phyloP scores from a whole-genome alignment of 352 stramenopile species.

The Phytophthora capsici region DNA sequence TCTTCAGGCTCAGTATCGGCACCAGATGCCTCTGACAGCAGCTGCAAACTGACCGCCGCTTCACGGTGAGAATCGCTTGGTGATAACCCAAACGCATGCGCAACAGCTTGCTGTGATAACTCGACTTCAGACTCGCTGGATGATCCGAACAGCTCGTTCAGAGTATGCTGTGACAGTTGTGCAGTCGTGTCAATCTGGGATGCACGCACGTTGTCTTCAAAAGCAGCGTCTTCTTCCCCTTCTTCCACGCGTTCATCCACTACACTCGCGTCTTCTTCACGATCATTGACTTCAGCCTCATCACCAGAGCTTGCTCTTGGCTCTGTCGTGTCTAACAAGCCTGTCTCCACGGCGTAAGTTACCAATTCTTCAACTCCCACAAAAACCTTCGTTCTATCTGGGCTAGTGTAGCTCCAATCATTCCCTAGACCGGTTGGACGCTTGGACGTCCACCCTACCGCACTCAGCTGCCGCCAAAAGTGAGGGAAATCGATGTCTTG shows the following conservation, averaged over 20 bases:
- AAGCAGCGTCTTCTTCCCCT: no score
- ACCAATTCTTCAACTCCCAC: conserved; percentile 1
- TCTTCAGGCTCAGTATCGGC: no score
- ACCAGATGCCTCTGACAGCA: no score
- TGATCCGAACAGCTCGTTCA: conserved; percentile 4
- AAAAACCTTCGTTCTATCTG: neutral
- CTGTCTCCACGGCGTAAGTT: neutral
- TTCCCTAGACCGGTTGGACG: neutral
- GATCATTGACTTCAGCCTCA: neutral
- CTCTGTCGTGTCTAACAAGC: conserved; percentile 6
- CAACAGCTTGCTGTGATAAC: conserved; percentile 16
- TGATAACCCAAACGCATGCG: conserved; percentile 9
- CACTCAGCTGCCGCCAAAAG: conserved; percentile 17
- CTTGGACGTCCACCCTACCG: conserved; percentile 19
- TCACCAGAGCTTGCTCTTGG: neutral
- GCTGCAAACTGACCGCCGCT: no score
- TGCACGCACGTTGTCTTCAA: neutral
- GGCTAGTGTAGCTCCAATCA: conserved; percentile 8
- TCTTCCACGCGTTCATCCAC: no score
- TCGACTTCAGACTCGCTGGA: conserved; percentile 2
- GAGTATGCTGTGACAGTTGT: conserved; percentile 1
- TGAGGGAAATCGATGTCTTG: conserved; percentile 2
- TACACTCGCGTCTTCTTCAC: no score
- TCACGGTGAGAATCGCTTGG: no score
- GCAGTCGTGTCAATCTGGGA: conserved; percentile 21